phyloP scores from a whole-genome alignment of 75 land plant species.

The Cryptomeria japonica region DNA sequence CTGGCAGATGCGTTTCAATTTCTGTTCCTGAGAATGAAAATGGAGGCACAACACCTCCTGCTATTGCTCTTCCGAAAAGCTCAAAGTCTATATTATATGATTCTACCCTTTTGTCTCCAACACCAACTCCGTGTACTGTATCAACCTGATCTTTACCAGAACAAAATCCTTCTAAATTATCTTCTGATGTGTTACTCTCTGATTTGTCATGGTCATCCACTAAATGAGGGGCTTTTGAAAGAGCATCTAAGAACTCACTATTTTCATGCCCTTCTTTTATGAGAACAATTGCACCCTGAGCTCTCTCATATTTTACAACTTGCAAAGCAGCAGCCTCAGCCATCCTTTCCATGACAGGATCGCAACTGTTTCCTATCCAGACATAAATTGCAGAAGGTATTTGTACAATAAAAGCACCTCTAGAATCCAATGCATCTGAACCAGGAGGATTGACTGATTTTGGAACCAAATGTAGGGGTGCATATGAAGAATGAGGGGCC shows the following conservation, averaged over 20 bases:
- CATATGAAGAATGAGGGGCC: conserved; percentile 67
- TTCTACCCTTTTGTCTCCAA: conserved; percentile 29
- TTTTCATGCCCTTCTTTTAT: conserved; percentile 41
- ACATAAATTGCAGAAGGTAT: conserved; percentile 41
- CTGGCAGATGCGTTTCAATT: conserved; percentile 33
- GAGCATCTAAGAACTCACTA: conserved; percentile 41
- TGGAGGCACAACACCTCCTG: conserved; percentile 39
- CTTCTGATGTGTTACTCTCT: background rate
- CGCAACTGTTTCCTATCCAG: conserved; percentile 47
- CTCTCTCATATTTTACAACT: conserved; percentile 52
- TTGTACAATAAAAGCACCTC: conserved; percentile 58
- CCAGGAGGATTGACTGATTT: conserved; percentile 30
- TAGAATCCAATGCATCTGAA: conserved; percentile 38
- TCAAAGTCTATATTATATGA: conserved; percentile 47
- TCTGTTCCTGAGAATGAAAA: conserved; percentile 21
- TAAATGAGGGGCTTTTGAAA: conserved; percentile 11
- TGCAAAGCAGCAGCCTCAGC: conserved; percentile 41
- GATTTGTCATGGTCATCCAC: conserved; percentile 4
- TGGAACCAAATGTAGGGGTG: conserved; percentile 55
- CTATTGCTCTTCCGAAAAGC: conserved; percentile 29
- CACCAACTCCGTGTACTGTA: background rate
- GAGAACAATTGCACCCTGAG: conserved; percentile 22
- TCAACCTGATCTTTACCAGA: background rate
- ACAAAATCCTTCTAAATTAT: background rate
- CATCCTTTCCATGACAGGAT: conserved; percentile 24